Conservation (phyloP, 1,139 yeast species). For the Zhuliangozyma parablackwelliae region DNA sequence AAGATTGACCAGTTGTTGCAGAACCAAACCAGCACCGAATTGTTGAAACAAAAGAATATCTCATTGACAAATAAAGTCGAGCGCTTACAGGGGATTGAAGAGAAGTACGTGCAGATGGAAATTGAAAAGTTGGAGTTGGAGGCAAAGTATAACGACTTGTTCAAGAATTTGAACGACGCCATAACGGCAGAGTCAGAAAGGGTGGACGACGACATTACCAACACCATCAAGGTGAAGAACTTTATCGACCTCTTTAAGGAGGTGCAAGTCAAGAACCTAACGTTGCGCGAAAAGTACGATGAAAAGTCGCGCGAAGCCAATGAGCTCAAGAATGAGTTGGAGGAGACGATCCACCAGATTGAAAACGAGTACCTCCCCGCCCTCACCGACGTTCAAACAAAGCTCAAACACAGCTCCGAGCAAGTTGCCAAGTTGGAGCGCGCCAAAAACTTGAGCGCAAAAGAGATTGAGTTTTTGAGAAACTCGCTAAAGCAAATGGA, state of each 20-base stretch:
- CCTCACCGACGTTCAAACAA: conserved; percentile 12
- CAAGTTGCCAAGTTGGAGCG: conserved; percentile 44
- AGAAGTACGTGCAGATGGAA: conserved; percentile 47
- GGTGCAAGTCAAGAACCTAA: conserved; percentile 34
- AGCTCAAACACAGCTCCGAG: conserved; percentile 18
- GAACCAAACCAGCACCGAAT: conserved; percentile 35
- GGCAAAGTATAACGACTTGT: conserved; percentile 34
- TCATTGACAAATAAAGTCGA: conserved; percentile 33
- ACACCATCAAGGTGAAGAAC: conserved; percentile 18
- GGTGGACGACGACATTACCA: conserved; percentile 13
- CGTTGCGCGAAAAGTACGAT: conserved; percentile 35
- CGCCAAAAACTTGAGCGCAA: conserved; percentile 50
- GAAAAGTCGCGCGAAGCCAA: conserved; percentile 8
- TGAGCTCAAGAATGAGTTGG: conserved; percentile 20
- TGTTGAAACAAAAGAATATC: conserved; percentile 35
- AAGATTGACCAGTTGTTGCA: conserved; percentile 32
- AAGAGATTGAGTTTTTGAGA: conserved; percentile 59
- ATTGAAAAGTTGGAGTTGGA: conserved; percentile 48
- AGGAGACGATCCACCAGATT: conserved; percentile 7
- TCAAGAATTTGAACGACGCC: conserved; percentile 26
- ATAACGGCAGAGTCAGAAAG: conserved; percentile 10
- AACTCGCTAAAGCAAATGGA: conserved; percentile 36
- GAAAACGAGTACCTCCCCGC: conserved; percentile 15
- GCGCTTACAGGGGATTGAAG: conserved; percentile 41
- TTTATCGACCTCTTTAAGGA: conserved; percentile 32